Percentiles rank a stretch among this genome's conserved stretches.
Conservation (phyloP, 139 green algal species). For the Tetraselmis striata region DNA sequence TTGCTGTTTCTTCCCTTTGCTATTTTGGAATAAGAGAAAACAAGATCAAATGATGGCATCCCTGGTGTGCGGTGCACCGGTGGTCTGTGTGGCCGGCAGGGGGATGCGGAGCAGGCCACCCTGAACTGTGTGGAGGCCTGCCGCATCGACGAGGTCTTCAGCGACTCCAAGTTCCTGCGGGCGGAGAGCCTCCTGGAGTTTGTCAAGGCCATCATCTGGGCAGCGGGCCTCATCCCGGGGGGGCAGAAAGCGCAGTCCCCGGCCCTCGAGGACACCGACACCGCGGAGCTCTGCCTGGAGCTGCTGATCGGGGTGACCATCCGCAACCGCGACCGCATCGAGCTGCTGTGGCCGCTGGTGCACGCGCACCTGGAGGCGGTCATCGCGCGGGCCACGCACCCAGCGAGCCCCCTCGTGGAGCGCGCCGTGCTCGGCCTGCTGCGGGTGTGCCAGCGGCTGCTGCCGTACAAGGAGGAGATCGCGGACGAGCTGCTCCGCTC, state of each 20-base stretch:
- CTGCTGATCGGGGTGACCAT: constrained; percentile 80
- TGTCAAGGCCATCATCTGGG: constrained; percentile 66
- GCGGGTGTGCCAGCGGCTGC: constrained; percentile 74
- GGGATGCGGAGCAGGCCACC: constrained; percentile 32
- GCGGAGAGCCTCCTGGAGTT: constrained; percentile 71
- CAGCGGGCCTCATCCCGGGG: constrained; percentile 39
- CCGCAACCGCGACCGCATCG: constrained; percentile 82
- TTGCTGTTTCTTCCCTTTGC: too few relatives aligned
- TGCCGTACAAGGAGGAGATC: too few relatives aligned
- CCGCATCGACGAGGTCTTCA: constrained; percentile 77
- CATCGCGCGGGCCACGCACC: too few relatives aligned
- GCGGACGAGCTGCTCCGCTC: constrained; percentile 72
- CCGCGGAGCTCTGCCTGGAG: constrained; percentile 79
- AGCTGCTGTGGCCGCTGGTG: constrained; percentile 74
- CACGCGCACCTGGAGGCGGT: constrained; percentile 56
- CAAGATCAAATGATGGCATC: too few relatives aligned
- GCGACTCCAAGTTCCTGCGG: constrained; percentile 78
- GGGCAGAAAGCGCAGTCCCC: too few relatives aligned
- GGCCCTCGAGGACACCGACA: constrained; percentile 37
- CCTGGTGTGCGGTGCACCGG: too few relatives aligned
- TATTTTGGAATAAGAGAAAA: too few relatives aligned
- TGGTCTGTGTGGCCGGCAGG: constrained; percentile 27
- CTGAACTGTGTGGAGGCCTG: constrained; percentile 48
- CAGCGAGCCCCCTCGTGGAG: too few relatives aligned
- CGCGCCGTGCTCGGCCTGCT: constrained; percentile 80